Conservation (phyloP, 2,329 filamentous ascomycete species). For the Aspergillus japonicus region DNA sequence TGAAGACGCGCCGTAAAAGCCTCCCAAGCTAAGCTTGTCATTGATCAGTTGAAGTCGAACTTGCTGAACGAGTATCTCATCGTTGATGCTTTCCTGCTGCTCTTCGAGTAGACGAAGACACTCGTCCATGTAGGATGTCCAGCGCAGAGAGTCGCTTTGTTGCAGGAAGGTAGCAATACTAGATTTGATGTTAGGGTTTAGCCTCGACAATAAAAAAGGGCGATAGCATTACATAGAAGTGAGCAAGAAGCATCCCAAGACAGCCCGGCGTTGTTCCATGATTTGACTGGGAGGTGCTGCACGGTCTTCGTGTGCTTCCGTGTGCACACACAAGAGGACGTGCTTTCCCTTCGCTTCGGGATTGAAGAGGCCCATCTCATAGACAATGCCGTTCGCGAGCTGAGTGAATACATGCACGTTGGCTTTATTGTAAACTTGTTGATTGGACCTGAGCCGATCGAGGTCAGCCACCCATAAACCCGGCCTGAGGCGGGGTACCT, state of each 20-base stretch:
- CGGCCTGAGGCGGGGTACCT: neutral
- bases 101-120: constrained; percentile 50
- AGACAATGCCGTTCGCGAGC: constrained; percentile 4
- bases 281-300: constrained; percentile 25
- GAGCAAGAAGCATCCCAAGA: constrained; percentile 51
- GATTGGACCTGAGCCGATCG: constrained; percentile 5
- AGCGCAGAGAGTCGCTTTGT: constrained; percentile 53
- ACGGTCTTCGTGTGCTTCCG: constrained; percentile 1
- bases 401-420: constrained; percentile 17
- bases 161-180: constrained; percentile 48
- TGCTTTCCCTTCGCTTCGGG: constrained; percentile 8
- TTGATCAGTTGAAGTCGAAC: constrained; percentile 21
- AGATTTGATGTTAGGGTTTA: constrained; percentile 4
- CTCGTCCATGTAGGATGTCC: constrained; percentile 61
- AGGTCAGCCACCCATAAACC: neutral
- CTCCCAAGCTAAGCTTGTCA: constrained; percentile 1
- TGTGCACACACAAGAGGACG: constrained; percentile 8
- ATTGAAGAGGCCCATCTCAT: constrained; percentile 17
- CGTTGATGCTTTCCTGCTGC: constrained; percentile 49
- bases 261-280: constrained; percentile 52
- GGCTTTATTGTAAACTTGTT: constrained; percentile 14
- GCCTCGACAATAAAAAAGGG: too few species aligned
- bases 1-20: neutral
- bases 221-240: constrained; percentile 35
- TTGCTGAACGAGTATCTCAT: constrained; percentile 47